These are phyloP conservation scores for Berberis vulgaris DNA, from an alignment of 164 flowering plant genomes.

Conservation along the genomic window DNA sequence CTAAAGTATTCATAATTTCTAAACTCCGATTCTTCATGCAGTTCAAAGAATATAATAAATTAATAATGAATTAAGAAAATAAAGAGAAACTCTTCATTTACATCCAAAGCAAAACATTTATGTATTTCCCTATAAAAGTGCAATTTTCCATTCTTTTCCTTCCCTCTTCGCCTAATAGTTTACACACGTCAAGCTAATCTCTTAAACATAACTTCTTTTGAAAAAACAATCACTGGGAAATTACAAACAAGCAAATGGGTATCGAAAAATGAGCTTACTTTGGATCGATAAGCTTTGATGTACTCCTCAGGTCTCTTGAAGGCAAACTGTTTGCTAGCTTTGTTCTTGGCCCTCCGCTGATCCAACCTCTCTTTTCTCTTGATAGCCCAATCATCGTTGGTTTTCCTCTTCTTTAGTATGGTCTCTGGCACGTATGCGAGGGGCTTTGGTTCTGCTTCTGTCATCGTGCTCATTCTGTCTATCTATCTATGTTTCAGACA, in stretches of 20 bases:
- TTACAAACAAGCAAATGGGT: neutral
- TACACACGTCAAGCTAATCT: neutral
- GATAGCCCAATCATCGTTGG: slow-evolving; percentile 63
- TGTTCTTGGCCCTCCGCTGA: slow-evolving; percentile 32
- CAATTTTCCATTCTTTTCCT: neutral
- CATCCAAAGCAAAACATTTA: neutral
- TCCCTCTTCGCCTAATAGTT: neutral
- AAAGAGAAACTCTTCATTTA: no score
- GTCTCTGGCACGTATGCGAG: slow-evolving; percentile 51
- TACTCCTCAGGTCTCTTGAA: slow-evolving; percentile 67
- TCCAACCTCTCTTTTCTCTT: slow-evolving; percentile 45
- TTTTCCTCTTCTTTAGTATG: slow-evolving; percentile 70
- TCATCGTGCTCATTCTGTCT: slow-evolving; percentile 13
- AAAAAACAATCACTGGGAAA: neutral
- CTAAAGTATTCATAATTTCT: no score
- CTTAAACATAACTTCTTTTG: neutral
- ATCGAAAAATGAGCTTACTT: slow-evolving; percentile 24
- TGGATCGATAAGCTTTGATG: slow-evolving; percentile 43
- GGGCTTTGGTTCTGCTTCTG: slow-evolving; percentile 29
- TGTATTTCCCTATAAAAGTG: neutral
- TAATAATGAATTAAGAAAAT: no score
- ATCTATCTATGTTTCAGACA: no score
- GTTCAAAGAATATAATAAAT: no score
- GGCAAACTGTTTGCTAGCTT: slow-evolving; percentile 23
- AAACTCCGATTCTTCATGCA: no score